Base-by-base conservation (phyloP, 306 rosid species). In the Castanea crenata region DNA sequence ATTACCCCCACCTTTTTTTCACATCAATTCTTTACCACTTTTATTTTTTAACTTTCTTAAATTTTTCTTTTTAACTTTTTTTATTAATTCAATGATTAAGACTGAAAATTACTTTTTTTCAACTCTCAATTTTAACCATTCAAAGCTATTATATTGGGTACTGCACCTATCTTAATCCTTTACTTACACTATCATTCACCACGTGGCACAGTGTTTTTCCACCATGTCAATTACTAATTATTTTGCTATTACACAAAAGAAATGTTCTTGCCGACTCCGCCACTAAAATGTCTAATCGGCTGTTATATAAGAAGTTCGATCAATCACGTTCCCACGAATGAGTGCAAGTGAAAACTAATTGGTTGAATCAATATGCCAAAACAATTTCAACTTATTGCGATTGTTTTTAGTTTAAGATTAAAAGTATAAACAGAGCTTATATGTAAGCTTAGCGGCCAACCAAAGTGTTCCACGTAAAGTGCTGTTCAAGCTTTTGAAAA, bases 241-340 rank as follows among this genome's bases (percentile, higher is more conserved):
- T 21, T 56, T 6, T 35, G 5, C 68, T 54, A 74, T 20, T 15
- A 61, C 35, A 18, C 63, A 38, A 62, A 25, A 6, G 16, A 12
- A 35, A 58, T 63, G 54, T 21, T 58, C 57, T 77, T 74, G 76
- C 83, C 75, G 76, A 62, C 88, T 67, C 75, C 59, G 64, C 74
- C 69, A 23, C 68, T 31, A 59, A 80, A 71, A 21, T 61, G 80
- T 87, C 86, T 57, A 80, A 62, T 84, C 87, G 80, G 69, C 70
- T 46, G 81, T 67, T 77, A 64, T 82, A 64, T 31, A 75, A 80
- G 84, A 78, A 18, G 75, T 71, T 87, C 72, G 76, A 85, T 86
- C 80, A 70, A 81, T 83, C 91, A 80, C 80, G 85, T 86, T 87
- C 69, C 51, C 77, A 59, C 61, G 63, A 90, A 82, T 81, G 86